Percentiles rank a stretch among this genome's conserved stretches.
phyloP scores from a whole-genome alignment of 2,329 filamentous ascomycete species.

The Amylocarpus encephaloides region DNA sequence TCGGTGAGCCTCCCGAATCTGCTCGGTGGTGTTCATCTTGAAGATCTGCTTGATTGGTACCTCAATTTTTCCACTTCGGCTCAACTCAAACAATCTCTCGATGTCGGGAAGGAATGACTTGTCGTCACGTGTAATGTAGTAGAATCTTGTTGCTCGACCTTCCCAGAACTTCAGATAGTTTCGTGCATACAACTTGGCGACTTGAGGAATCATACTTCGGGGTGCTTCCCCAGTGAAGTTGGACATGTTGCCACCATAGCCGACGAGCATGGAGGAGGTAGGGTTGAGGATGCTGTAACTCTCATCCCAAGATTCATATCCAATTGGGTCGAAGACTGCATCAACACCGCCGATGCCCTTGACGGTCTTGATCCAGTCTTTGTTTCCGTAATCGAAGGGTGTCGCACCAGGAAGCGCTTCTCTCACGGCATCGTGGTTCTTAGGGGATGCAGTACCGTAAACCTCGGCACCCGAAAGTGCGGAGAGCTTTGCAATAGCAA shows the following conservation, averaged over 20 bases:
- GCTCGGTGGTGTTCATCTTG: conserved; percentile 1
- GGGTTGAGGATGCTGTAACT: conserved; percentile 1
- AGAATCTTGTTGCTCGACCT: background rate
- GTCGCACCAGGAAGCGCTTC: background rate
- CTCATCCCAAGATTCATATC: conserved; percentile 10
- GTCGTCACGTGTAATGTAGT: conserved; percentile 5
- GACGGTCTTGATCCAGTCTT: conserved; percentile 8
- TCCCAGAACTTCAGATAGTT: conserved; percentile 11
- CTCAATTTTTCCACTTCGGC: background rate
- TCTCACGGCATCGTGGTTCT: conserved; percentile 3
- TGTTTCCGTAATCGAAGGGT: conserved; percentile 6
- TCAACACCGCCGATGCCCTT: conserved; percentile 1
- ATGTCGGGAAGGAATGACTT: conserved; percentile 1
- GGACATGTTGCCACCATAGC: conserved; percentile 6
- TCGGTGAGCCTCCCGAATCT: conserved; percentile 4
- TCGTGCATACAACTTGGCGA: conserved; percentile 4
- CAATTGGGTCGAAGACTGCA: conserved; percentile 5
- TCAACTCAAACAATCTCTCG: conserved; percentile 2
- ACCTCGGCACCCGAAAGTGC: conserved; percentile 1
- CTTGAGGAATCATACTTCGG: background rate
- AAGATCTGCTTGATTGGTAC: conserved; percentile 6
- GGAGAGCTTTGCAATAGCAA: background rate
- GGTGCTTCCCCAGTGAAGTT: background rate
- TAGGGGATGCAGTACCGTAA: conserved; percentile 5
- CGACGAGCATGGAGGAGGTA: background rate